These are phyloP conservation scores for Bidens hawaiensis DNA, from an alignment of 140 eudicot genomes.

Conservation along the genomic window DNA sequence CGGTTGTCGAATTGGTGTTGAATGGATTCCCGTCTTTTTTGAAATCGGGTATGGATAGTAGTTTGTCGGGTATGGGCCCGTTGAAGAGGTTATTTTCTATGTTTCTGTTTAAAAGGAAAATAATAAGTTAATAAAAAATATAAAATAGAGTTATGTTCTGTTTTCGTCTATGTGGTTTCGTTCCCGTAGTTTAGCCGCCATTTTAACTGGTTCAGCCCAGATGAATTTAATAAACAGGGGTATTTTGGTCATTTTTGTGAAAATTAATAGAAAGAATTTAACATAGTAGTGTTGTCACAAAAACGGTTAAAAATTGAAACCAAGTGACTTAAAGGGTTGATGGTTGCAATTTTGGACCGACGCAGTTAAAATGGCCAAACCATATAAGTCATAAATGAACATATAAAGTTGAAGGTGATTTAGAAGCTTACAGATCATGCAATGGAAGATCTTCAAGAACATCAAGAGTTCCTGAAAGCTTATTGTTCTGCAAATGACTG, in stretches of 20 bases:
- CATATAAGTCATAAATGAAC: no score
- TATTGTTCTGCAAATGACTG: slow-evolving; percentile 93
- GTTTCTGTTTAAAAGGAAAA: slow-evolving; percentile 45
- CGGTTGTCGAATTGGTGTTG: slow-evolving; percentile 32
- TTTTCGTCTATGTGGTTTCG: no score
- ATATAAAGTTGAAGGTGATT: slow-evolving; percentile 2
- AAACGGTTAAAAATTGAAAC: no score
- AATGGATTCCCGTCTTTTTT: slow-evolving; percentile 65
- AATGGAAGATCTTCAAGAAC: slow-evolving; percentile 85
- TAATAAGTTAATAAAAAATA: slow-evolving; percentile 12
- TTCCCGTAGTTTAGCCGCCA: no score
- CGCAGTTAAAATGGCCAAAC: no score
- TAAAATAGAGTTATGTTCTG: not conserved
- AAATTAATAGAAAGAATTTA: no score
- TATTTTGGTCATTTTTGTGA: no score
- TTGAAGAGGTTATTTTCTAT: slow-evolving; percentile 62
- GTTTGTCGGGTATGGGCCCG: slow-evolving; percentile 80
- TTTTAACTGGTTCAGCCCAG: no score
- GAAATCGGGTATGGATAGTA: slow-evolving; percentile 62
- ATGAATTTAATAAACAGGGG: no score
- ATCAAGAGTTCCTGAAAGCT: slow-evolving; percentile 81
- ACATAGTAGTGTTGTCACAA: no score
- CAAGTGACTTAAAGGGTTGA: no score
- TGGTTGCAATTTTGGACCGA: no score
- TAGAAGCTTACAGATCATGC: slow-evolving; percentile 55